Percentiles rank a stretch among this genome's conserved stretches.
Evolutionary conservation across 208 protist species (phyloP).

Genomic region (Plasmodiophora brassicae): DNA sequence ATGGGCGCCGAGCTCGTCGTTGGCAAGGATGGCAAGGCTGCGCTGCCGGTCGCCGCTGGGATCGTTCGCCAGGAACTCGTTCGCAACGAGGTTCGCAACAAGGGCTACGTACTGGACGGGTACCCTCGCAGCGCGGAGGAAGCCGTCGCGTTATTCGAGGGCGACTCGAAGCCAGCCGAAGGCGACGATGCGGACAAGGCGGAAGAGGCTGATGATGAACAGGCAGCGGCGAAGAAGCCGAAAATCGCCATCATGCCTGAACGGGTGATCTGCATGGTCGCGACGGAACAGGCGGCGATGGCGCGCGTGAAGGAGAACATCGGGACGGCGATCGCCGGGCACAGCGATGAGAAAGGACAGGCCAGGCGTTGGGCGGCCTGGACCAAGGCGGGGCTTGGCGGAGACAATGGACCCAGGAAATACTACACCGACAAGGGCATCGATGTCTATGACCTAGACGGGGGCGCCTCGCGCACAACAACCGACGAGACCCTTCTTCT

Average conservation of each 20-base stretch:
- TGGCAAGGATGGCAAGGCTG: neutral
- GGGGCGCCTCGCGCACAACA: no score
- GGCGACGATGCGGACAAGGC: neutral
- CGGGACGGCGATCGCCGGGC: neutral
- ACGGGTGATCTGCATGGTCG: neutral
- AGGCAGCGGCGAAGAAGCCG: neutral
- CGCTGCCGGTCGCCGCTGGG: neutral
- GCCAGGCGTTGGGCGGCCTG: neutral
- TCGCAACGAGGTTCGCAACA: constrained; percentile 16
- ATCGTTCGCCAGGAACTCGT: neutral
- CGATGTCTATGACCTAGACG: neutral
- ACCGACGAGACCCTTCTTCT: neutral
- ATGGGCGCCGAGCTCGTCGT: neutral
- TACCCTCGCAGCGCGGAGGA: neutral
- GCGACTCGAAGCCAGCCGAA: neutral
- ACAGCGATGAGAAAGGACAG: neutral
- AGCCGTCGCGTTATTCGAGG: neutral
- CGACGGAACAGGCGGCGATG: neutral
- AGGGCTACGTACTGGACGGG: constrained; percentile 25
- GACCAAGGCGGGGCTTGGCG: neutral
- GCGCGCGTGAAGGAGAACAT: neutral
- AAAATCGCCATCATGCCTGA: neutral
- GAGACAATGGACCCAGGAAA: neutral
- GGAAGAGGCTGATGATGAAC: neutral
- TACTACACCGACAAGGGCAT: neutral